Base-by-base conservation (phyloP, 2,329 filamentous ascomycete genomes). In the Paraconiothyrium brasiliense region DNA sequence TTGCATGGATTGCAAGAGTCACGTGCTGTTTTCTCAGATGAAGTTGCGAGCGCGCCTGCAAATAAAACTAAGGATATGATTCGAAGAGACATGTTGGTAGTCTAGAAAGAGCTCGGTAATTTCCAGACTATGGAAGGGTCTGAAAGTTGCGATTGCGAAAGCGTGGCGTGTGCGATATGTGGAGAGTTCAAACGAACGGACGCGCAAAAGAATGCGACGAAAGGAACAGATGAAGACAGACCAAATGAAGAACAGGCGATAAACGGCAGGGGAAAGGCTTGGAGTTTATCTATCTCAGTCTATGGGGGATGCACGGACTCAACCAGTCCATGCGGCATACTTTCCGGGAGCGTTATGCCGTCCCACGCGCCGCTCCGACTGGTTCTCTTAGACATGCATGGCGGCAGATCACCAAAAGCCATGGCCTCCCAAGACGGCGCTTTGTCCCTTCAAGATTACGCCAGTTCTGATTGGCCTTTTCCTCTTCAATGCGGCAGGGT, bases 1-100 rank as follows among this genome's bases (percentile, higher is more conserved):
- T 68, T 71, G 70, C 78, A 80, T 43, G 72, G 68, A 56, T 71
- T 69, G 68, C 77, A 80, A 35, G 61, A 63, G 22, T 72, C 70
- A 50, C 72, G 67, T 30, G 65, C 61, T 20, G 70, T 57, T 22
- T 61, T 60, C 14, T 74, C 62, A 57, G 70, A 61, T 11, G 69
- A 65, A 22, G 66, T 71, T 30, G 72, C 71, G 35, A 61, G 59
- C 48, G 66, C 68, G 44, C 67, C 62, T 39, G 68, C 66, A 30
- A 66, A 63, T 43, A 77, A 67, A 58, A 67, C 66, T 43, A 77
- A 65, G 10, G 65, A 59, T 37, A 75, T 43, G 50, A 68, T 57
- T 59, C 66, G 73, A 32, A 69, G 58, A 34, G 70, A 70, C 73
- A 75, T 75, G 22, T 49, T 59, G 59, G 56, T 54, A 49, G 16